These are phyloP conservation scores for Trichoderma oligosporum DNA, from an alignment of 2,329 filamentous ascomycete species.

Conservation along the genomic window DNA sequence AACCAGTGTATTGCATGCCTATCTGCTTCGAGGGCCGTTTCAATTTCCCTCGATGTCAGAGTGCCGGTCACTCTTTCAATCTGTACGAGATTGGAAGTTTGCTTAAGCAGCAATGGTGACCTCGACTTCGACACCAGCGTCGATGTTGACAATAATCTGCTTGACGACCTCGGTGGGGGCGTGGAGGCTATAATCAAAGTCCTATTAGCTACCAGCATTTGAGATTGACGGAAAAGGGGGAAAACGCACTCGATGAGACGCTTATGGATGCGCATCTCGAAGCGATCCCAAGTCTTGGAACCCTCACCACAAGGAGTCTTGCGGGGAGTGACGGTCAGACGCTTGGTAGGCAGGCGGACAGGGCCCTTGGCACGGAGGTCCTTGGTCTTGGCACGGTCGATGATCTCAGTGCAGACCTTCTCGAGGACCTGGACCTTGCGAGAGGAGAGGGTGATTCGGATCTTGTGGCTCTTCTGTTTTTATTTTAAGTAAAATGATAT, in stretches of 20 bases:
- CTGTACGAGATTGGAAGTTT: slow-evolving; percentile 10
- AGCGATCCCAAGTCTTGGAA: slow-evolving; percentile 99
- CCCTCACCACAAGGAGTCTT: slow-evolving; percentile 99
- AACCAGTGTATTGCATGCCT: slow-evolving; percentile 22
- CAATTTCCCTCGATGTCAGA: slow-evolving; percentile 3
- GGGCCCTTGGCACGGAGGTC: slow-evolving; percentile 97
- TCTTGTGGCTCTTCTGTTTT: slow-evolving; percentile 94
- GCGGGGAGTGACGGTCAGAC: slow-evolving; percentile 91
- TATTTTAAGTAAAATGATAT: slow-evolving; percentile 30
- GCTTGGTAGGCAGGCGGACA: slow-evolving; percentile 96
- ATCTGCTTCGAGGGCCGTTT: slow-evolving; percentile 20
- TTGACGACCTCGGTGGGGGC: slow-evolving; percentile 97
- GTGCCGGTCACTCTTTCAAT: slow-evolving; percentile 9
- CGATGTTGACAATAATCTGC: slow-evolving; percentile 95
- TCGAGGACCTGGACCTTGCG: slow-evolving; percentile 94
- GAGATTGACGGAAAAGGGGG: not conserved
- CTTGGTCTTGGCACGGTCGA: slow-evolving; percentile 98
- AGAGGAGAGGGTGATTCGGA: slow-evolving; percentile 94
- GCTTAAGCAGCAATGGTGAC: slow-evolving; percentile 82
- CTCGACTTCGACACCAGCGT: slow-evolving; percentile 90
- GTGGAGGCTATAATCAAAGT: slow-evolving; percentile 62
- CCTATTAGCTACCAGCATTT: slow-evolving; percentile 18
- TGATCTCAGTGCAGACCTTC: slow-evolving; percentile 97
- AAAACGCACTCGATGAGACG: slow-evolving; percentile 80
- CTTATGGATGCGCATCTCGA: slow-evolving; percentile 99